Evolutionary conservation across 345 rosid species (phyloP), one percentile per base, ranked within the genome.

Genomic region (Bruguiera gymnorhiza): DNA sequence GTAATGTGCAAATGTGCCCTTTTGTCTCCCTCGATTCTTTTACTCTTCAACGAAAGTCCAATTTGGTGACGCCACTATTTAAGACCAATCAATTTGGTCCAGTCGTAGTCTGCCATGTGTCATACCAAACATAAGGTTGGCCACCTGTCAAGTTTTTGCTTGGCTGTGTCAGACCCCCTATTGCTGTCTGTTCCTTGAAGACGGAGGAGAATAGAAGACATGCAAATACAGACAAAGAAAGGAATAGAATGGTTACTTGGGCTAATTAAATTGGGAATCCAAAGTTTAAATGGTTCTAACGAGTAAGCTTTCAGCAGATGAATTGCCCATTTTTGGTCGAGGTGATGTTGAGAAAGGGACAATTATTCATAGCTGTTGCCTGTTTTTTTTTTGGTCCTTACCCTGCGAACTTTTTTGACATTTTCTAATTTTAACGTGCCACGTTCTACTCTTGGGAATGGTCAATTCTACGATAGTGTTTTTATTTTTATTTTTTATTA

Each of bases 351-450:
- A 36, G 57, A 73, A 78, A 60, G 73, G 62, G 79, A 73, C 82
- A 81, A 79, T 36, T 62, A 54, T 34, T 67, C n/a, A 65, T 57
- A 62, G 79, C 78, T 83, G 84, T 76, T 69, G 63, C 10, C 63
- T 24, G 37, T 2, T 27, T 70, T 70, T 63, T 59, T 70, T 63
- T 59, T 63, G 76, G 67, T 39, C 82, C 73, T 71, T 77, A 77
- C 78, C 55, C 57, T 31, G n/a, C 70, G 78, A 71, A 62, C 53
- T 58, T 63, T 30, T 70, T 77, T 82, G 82, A 75, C 81, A 76
- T 81, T 81, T 73, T 75, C 0, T 16, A 30, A 32, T 24, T 62
- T 71, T 62, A 69, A 79, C n/a, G 59, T 23, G 24, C n/a, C 62
- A 2, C 67, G 75, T 65, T 78, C 69, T 79, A 63, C 69, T 69